phyloP scores from a whole-genome alignment of 139 green algal genomes.

The Coccomyxa sp. region DNA sequence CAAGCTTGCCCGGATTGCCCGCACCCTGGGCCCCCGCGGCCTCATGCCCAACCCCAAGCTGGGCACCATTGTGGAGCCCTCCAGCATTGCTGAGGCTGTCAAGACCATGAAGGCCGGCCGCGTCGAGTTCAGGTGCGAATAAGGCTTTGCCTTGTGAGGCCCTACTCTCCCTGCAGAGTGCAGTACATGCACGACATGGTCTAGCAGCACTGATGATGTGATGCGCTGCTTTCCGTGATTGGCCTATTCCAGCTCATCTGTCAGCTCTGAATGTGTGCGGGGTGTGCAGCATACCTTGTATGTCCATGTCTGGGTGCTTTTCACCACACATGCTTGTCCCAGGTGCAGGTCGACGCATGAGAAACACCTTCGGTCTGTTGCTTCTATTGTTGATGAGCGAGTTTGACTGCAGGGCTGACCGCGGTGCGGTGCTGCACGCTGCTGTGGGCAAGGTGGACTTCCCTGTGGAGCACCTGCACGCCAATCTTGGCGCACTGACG shows the following conservation, averaged over 20 bases:
- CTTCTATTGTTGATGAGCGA: too few relatives aligned
- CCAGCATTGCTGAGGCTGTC: conserved; percentile 62
- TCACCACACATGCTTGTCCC: background rate
- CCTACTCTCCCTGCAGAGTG: background rate
- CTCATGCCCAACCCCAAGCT: conserved; percentile 98
- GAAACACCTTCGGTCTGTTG: background rate
- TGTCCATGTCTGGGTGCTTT: background rate
- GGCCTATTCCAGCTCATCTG: background rate
- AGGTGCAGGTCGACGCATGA: background rate
- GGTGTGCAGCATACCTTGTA: background rate
- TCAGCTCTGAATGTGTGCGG: background rate
- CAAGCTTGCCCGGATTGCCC: conserved; percentile 63
- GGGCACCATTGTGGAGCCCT: conserved; percentile 70
- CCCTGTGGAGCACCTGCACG: conserved; percentile 31
- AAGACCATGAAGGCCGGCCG: conserved; percentile 60
- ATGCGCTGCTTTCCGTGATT: background rate
- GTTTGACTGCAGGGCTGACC: conserved; percentile 68
- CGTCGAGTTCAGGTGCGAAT: conserved; percentile 81
- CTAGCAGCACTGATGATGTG: background rate
- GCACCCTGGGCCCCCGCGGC: conserved; percentile 83
- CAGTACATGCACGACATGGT: background rate
- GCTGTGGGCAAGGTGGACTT: conserved; percentile 62
- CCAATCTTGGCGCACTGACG: conserved; percentile 51
- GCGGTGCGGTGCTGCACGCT: conserved; percentile 69
- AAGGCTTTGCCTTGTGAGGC: too few relatives aligned